phyloP scores from a whole-genome alignment of 2,329 filamentous ascomycete species.

The Cladosporium colombiae region DNA sequence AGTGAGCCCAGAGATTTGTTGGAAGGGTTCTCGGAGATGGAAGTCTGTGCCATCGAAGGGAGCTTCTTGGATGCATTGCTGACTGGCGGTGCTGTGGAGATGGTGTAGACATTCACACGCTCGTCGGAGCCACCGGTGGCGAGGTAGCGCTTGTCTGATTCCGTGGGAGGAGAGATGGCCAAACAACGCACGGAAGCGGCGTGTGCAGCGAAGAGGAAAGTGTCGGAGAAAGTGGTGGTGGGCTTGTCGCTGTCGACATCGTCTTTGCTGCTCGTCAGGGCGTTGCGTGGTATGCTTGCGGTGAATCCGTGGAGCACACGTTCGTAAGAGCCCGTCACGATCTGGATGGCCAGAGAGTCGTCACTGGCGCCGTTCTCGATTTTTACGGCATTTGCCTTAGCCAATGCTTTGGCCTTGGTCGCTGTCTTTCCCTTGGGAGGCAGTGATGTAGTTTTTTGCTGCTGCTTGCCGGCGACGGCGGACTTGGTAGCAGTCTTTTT shows the following conservation, averaged over 20 bases:
- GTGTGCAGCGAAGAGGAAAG: constrained; percentile 94
- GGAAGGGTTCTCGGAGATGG: constrained; percentile 78
- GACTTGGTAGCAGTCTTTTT: constrained; percentile 24
- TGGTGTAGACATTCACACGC: constrained; percentile 88
- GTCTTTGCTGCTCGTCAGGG: constrained; percentile 15
- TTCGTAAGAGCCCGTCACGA: constrained; percentile 93
- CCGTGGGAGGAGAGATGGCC: constrained; percentile 66
- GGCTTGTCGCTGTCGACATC: constrained; percentile 24
- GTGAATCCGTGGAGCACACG: constrained; percentile 87
- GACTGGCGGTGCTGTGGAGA: constrained; percentile 62
- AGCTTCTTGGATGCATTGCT: constrained; percentile 58
- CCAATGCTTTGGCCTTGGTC: not conserved
- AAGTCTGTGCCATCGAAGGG: constrained; percentile 65
- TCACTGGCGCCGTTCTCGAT: constrained; percentile 1
- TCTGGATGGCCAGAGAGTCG: constrained; percentile 65
- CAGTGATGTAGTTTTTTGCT: not conserved
- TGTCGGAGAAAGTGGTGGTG: constrained; percentile 74
- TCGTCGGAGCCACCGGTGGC: constrained; percentile 93
- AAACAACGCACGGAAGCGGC: constrained; percentile 85
- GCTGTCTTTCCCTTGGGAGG: not conserved
- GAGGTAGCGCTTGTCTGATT: constrained; percentile 76
- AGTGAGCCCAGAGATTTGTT: constrained; percentile 88
- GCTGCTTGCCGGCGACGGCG: constrained; percentile 11
- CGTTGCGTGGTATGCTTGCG: constrained; percentile 60
- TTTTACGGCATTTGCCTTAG: not conserved